These are phyloP conservation scores for Claviceps citrina DNA, from an alignment of 2,329 filamentous ascomycete genomes.

Conservation along the genomic window DNA sequence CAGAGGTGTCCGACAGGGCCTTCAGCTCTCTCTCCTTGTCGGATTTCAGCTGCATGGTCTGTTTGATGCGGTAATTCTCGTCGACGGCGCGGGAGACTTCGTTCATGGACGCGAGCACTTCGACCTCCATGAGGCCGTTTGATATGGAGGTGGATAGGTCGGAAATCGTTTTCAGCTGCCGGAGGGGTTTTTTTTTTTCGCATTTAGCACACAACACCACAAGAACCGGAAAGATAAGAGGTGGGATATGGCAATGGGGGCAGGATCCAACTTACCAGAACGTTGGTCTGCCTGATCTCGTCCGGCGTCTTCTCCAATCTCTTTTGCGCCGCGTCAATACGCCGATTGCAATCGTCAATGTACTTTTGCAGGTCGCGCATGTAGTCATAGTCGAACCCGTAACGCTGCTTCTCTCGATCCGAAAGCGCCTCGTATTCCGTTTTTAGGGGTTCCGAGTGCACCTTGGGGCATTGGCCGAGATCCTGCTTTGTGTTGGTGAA, in stretches of 20 bases:
- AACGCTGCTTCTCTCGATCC: slow-evolving; percentile 55
- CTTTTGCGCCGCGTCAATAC: slow-evolving; percentile 81
- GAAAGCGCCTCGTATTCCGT: slow-evolving; percentile 69
- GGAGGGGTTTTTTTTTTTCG: not conserved
- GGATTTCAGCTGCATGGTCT: slow-evolving; percentile 65
- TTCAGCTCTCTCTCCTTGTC: slow-evolving; percentile 82
- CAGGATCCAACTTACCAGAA: slow-evolving; percentile 35
- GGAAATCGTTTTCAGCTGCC: slow-evolving; percentile 60
- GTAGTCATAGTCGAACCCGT: slow-evolving; percentile 94
- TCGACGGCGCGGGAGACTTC: slow-evolving; percentile 69
- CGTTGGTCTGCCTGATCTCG: slow-evolving; percentile 90
- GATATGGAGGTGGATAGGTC: slow-evolving; percentile 68
- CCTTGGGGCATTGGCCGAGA: slow-evolving; percentile 72
- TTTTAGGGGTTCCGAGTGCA: slow-evolving; percentile 79
- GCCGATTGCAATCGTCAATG: slow-evolving; percentile 88
- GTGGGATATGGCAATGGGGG: not conserved
- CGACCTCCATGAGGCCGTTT: slow-evolving; percentile 69
- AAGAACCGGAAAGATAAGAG: not conserved
- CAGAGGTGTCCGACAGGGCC: slow-evolving; percentile 76
- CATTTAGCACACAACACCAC: not conserved
- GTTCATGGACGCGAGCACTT: slow-evolving; percentile 67
- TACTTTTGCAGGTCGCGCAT: slow-evolving; percentile 91
- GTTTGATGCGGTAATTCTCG: slow-evolving; percentile 74
- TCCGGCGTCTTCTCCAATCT: slow-evolving; percentile 93
- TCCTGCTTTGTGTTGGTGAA: slow-evolving; percentile 99